phyloP scores from a whole-genome alignment of 352 stramenopile species.

The Pythium folliculosum region DNA sequence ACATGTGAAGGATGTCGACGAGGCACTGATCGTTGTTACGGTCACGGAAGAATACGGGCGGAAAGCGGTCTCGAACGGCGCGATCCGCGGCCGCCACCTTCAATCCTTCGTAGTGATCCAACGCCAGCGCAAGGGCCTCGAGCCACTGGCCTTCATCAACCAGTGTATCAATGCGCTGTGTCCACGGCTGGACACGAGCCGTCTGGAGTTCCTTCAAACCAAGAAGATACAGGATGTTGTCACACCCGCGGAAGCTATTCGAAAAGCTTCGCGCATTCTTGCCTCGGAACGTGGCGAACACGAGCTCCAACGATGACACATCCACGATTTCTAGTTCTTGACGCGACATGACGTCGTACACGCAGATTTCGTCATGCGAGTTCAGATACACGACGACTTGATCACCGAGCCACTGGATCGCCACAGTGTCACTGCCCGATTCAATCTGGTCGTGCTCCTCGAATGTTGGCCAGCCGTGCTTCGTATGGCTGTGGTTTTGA shows the following conservation, averaged over 20 bases:
- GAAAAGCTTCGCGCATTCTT: conserved; percentile 83
- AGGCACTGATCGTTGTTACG: conserved; percentile 89
- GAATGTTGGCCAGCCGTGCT: conserved; percentile 94
- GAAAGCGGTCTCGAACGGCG: conserved; percentile 83
- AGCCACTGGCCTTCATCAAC: conserved; percentile 97
- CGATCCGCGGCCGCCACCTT: conserved; percentile 79
- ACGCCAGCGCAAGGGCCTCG: conserved; percentile 93
- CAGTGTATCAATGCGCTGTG: conserved; percentile 92
- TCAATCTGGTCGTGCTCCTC: conserved; percentile 94
- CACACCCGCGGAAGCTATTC: conserved; percentile 91
- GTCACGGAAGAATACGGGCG: conserved; percentile 87
- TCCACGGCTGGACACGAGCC: conserved; percentile 91
- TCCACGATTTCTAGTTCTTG: conserved; percentile 95
- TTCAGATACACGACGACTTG: conserved; percentile 95
- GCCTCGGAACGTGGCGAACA: conserved; percentile 92
- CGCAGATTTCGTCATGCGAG: conserved; percentile 94
- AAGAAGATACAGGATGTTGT: conserved; percentile 93
- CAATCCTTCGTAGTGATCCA: conserved; percentile 95
- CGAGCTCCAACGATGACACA: conserved; percentile 91
- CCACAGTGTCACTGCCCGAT: conserved; percentile 87
- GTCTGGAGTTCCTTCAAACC: conserved; percentile 92
- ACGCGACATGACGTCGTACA: conserved; percentile 96
- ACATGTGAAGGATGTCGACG: conserved; percentile 90
- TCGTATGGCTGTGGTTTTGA: conserved; percentile 69
- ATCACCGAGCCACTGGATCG: conserved; percentile 96